A percentile compares a stretch with the other conserved stretches of the same genome.
Evolutionary conservation across 2,329 filamentous ascomycete species (phyloP).

Genomic region (Fusarium caatingaense): DNA sequence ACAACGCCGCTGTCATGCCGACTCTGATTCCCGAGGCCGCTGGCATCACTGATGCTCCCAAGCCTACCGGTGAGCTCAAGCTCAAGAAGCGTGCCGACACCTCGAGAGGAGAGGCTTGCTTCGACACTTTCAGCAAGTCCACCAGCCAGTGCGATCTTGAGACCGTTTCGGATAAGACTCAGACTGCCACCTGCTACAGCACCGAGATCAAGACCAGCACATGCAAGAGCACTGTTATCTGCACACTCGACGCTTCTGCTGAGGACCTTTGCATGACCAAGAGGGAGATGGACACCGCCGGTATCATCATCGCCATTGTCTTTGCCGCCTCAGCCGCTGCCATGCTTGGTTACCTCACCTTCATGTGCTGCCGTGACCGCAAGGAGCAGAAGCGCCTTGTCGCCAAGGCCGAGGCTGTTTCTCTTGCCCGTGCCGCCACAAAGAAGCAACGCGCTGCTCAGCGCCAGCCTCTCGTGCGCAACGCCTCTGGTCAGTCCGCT

Average conservation of each 20-base stretch:
- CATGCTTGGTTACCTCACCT: constrained; percentile 57
- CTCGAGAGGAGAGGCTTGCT: constrained; percentile 49
- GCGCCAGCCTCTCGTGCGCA: constrained; percentile 54
- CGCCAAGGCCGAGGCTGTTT: constrained; percentile 62
- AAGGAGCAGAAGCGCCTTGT: constrained; percentile 56
- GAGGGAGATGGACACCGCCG: constrained; percentile 56
- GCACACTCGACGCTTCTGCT: constrained; percentile 54
- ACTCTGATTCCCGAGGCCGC: constrained; percentile 32
- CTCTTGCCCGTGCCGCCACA: constrained; percentile 60
- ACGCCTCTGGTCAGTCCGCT: constrained; percentile 43
- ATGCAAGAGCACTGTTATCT: constrained; percentile 59
- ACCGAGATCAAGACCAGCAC: constrained; percentile 50
- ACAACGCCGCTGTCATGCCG: constrained; percentile 37
- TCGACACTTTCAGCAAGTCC: constrained; percentile 51
- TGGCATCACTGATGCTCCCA: constrained; percentile 28
- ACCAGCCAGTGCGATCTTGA: constrained; percentile 54
- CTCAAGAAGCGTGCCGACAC: constrained; percentile 36
- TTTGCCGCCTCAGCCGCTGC: constrained; percentile 57
- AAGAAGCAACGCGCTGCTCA: constrained; percentile 55
- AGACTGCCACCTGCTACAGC: constrained; percentile 55
- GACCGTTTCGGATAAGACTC: constrained; percentile 52
- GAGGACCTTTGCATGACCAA: constrained; percentile 57
- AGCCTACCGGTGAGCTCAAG: constrained; percentile 25
- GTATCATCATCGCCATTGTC: constrained; percentile 61
- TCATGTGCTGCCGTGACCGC: constrained; percentile 65